Evolutionary conservation across 2,329 filamentous ascomycete species (phyloP), one percentile per base, ranked within the genome.

Genomic region (Apiospora sp.): DNA sequence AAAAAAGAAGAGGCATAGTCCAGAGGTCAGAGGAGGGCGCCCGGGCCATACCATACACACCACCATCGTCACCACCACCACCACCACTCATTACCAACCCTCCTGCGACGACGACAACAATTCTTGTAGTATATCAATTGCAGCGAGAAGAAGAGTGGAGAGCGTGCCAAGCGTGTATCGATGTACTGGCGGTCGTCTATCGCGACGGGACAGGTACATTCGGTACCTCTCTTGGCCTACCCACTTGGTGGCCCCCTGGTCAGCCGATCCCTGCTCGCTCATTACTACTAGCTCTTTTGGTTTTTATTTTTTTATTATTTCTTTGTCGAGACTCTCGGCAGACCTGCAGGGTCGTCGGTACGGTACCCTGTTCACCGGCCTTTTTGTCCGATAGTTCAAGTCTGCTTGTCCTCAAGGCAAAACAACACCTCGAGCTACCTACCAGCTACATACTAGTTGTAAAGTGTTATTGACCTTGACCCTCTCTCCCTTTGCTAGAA

Each of bases 401-500:
- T 41, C 58, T 64, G 58, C 48, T 34, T 46, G 67, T 69, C 27
- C 27, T 58, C 68, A 19, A 27, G 46, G 68, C 68, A 70, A 70
- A 70, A 75, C 73, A 73, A 74, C 75, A 64, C 58, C 67, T 74
- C 74, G 75, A 76, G 46, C 48, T 54, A 70, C 30, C 58, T 64
- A n/a, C 58, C 58, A 58, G 48, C 46, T 70, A 70, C 68, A 48
- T 54, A 70, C 68, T 41, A 54, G 68, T 69, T 49, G 67, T 75
- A 72, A 76, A 75, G 74, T 76, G 69, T 72, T 70, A 72, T 74
- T 72, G 71, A 75, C 74, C 73, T 75, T 76, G 71, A 75, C 74
- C 72, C 76, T 76, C 75, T 77, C 76, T 77, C 76, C 76, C 76
- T 72, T 74, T 64, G 58, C 58, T 64, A n/a, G 58, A 64, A 64